Evolutionary conservation across 2,329 filamentous ascomycete genomes (phyloP).

Genomic region (Fusarium kyushuense): DNA sequence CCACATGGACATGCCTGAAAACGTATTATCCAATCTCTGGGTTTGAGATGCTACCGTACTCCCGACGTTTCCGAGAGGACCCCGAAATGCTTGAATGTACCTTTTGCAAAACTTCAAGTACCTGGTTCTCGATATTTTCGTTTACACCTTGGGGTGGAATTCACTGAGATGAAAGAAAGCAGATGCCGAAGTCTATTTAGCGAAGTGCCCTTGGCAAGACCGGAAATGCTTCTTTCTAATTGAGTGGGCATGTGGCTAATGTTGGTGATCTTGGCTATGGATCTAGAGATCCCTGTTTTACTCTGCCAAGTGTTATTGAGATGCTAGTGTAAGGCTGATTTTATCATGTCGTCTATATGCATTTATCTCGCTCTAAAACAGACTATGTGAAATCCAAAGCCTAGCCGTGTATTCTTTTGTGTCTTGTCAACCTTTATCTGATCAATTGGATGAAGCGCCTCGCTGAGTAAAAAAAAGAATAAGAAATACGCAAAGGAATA

Average conservation of each 20-base stretch:
- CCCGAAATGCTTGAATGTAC: slow-evolving; percentile 23
- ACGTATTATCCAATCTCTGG: slow-evolving; percentile 20
- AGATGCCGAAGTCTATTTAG: slow-evolving; percentile 13
- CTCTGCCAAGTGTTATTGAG: slow-evolving; percentile 15
- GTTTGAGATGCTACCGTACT: background rate
- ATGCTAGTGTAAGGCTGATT: background rate
- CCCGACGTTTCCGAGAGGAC: slow-evolving; percentile 36
- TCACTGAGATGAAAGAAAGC: background rate
- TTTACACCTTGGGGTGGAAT: slow-evolving; percentile 24
- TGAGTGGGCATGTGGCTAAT: slow-evolving; percentile 6
- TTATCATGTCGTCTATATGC: slow-evolving; percentile 28
- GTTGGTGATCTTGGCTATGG: background rate
- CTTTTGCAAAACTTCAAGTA: slow-evolving; percentile 27
- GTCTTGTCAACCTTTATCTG: slow-evolving; percentile 16
- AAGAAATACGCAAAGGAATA: slow-evolving; percentile 7
- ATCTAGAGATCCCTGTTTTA: slow-evolving; percentile 1
- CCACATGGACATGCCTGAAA: slow-evolving; percentile 17
- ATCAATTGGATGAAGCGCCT: slow-evolving; percentile 29
- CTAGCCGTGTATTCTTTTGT: background rate
- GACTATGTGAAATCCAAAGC: slow-evolving; percentile 12
- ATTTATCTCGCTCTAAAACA: slow-evolving; percentile 6
- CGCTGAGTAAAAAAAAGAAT: slow-evolving; percentile 23
- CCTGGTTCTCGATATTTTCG: slow-evolving; percentile 13
- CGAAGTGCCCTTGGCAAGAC: slow-evolving; percentile 7
- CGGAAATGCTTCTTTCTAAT: slow-evolving; percentile 22